Conservation (phyloP, 2,329 filamentous ascomycete species). For the Pseudogymnoascus sp. region DNA sequence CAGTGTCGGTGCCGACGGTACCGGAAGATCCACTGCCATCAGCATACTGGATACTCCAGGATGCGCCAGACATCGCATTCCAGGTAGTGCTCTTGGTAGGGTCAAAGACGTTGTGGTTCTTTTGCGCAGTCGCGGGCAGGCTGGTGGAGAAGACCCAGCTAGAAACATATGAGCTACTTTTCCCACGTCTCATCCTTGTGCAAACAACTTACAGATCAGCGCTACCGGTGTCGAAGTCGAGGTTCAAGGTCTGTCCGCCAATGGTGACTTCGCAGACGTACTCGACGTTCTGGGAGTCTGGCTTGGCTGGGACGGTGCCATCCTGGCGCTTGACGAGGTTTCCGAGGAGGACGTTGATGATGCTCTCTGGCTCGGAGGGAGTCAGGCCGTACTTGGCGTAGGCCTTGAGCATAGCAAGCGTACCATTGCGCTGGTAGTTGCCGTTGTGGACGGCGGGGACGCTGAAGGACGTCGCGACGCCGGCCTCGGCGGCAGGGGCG, state of each 20-base stretch:
- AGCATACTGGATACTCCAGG: constrained; percentile 24
- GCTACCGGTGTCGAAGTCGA: constrained; percentile 26
- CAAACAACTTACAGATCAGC: constrained; percentile 24
- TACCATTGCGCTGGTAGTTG: constrained; percentile 24
- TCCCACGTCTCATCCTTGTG: not conserved
- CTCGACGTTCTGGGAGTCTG: constrained; percentile 18
- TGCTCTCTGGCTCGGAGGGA: constrained; percentile 18
- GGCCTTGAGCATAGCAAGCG: constrained; percentile 24
- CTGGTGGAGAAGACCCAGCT: constrained; percentile 27
- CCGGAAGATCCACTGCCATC: constrained; percentile 31
- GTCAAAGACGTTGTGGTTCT: constrained; percentile 19
- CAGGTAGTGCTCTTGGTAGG: constrained; percentile 21
- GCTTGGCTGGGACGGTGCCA: constrained; percentile 17
- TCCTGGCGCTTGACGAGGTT: constrained; percentile 24
- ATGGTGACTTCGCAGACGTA: constrained; percentile 22
- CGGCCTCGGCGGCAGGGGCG: not conserved
- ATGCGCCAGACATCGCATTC: constrained; percentile 19
- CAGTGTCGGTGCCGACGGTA: constrained; percentile 26
- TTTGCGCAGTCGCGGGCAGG: constrained; percentile 14
- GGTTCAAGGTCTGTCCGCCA: constrained; percentile 24
- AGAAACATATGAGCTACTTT: not conserved
- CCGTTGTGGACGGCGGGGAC: constrained; percentile 23
- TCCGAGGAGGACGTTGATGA: constrained; percentile 15
- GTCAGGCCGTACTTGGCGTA: constrained; percentile 25
- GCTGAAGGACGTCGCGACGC: constrained; percentile 13